Conservation (phyloP, 345 rosid genomes). For the Ceriops zippeliana region DNA sequence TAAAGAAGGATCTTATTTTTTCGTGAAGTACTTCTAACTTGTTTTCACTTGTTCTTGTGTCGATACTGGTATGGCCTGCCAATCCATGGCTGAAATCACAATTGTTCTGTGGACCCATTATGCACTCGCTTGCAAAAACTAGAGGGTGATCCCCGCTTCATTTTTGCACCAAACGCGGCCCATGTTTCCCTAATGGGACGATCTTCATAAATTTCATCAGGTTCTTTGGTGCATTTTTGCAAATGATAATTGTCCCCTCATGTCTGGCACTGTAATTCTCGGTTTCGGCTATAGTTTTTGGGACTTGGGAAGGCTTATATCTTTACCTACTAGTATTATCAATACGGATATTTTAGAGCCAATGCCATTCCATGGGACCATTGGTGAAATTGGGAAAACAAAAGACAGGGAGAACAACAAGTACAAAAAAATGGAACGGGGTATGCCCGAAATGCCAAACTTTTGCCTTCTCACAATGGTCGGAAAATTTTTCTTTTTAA, state of each 20-base stretch:
- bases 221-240: neutral
- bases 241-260: neutral
- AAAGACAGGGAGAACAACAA: neutral
- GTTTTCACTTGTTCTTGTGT: constrained; percentile 13
- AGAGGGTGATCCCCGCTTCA: constrained; percentile 4
- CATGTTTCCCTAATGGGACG: neutral
- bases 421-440: neutral
- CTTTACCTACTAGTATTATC: neutral
- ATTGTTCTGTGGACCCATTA: constrained; percentile 11
- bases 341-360: no score
- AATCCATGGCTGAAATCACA: constrained; percentile 8
- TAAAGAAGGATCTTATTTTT: constrained; percentile 1
- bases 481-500: no score
- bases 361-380: no score
- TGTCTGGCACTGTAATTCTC: neutral
- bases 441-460: neutral
- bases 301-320: neutral
- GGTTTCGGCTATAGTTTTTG: neutral
- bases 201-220: constrained; percentile 6
- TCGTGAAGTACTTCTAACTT: constrained; percentile 18
- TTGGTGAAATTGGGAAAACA: no score
- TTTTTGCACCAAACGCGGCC: neutral
- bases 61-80: constrained; percentile 14
- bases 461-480: neutral
- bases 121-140: constrained; percentile 3